These are phyloP conservation scores for Solanum pinnatisectum DNA, from an alignment of 257 asterid species.

Conservation along the genomic window DNA sequence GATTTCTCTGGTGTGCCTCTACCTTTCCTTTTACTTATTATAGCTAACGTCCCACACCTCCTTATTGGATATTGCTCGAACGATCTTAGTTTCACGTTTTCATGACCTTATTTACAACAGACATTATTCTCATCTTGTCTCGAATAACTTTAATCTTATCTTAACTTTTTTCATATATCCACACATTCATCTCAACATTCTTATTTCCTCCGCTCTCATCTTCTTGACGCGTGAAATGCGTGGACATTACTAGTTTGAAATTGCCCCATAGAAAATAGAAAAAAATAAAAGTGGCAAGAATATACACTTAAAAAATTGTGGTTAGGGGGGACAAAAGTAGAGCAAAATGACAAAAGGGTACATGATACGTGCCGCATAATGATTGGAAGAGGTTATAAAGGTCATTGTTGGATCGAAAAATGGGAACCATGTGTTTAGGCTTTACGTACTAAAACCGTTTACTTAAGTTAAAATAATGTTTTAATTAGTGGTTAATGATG, in stretches of 20 bases:
- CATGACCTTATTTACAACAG: not conserved
- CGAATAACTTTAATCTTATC: not conserved
- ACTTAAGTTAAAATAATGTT: not conserved
- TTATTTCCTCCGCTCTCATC: not conserved
- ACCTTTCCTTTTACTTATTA: not conserved
- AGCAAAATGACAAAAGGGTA: not conserved
- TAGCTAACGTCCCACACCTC: not conserved
- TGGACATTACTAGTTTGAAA: not conserved
- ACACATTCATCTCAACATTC: not conserved
- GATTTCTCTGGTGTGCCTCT: fast-evolving
- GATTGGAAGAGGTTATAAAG: not conserved
- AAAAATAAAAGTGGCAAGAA: not conserved
- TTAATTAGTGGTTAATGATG: not conserved
- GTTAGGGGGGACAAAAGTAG: not conserved
- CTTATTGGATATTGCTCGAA: not conserved
- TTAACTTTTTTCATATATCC: not conserved
- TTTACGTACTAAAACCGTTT: not conserved
- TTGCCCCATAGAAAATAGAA: not conserved
- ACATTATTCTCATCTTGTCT: not conserved
- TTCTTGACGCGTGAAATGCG: not conserved
- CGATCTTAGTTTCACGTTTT: not conserved
- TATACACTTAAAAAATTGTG: not conserved
- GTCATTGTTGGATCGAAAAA: not conserved
- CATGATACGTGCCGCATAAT: not conserved
- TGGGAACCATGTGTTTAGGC: not conserved